Evolutionary conservation across 306 rosid genomes (phyloP).

Genomic region (Coriaria nepalensis): DNA sequence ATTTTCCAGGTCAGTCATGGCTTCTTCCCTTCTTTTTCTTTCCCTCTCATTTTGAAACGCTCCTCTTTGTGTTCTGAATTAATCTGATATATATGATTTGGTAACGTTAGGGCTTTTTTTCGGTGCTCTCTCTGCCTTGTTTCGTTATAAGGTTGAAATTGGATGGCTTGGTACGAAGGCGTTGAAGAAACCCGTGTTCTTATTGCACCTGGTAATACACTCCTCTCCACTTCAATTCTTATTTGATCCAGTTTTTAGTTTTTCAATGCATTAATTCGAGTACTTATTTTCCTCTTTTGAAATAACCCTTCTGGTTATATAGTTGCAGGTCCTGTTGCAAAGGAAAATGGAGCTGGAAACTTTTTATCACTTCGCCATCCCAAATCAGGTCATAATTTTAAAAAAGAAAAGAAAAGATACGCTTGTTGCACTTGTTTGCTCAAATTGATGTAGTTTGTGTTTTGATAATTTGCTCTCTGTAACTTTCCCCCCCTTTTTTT

Average conservation of each 20-base stretch:
- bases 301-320: too few species aligned
- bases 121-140: too few species aligned
- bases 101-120: too few species aligned
- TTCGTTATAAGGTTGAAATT: neutral
- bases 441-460: neutral
- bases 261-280: neutral
- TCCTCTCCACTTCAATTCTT: neutral
- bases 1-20: too few species aligned
- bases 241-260: neutral
- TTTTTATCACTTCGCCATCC: constrained; percentile 64
- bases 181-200: constrained; percentile 57
- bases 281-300: neutral
- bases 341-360: constrained; percentile 39
- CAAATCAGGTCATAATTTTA: constrained; percentile 40
- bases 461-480: constrained; percentile 1
- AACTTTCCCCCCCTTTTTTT: too few species aligned
- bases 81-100: too few species aligned
- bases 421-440: neutral
- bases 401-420: neutral
- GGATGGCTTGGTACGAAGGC: constrained; percentile 57
- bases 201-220: constrained; percentile 45
- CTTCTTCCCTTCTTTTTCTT: too few species aligned
- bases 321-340: constrained; percentile 33
- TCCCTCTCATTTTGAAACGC: too few species aligned
- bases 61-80: too few species aligned